A percentile compares a stretch with the other conserved stretches of the same genome.
Conservation (phyloP, 2,329 filamentous ascomycete genomes). For the Neonectria magnoliae region DNA sequence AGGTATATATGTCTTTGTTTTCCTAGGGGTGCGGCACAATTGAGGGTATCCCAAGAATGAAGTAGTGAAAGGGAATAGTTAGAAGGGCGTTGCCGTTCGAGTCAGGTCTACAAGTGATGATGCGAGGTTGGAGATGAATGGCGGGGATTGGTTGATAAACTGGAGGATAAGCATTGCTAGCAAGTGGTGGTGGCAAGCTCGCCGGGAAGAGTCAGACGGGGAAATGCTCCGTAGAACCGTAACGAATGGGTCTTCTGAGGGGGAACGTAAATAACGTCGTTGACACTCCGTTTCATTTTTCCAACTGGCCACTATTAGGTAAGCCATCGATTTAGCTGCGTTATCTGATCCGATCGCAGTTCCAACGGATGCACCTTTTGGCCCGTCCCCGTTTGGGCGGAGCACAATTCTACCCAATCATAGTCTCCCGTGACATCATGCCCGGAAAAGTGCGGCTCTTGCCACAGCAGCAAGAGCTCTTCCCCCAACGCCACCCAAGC, state of each 20-base stretch:
- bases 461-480: background rate
- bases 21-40: background rate
- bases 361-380: conserved; percentile 23
- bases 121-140: conserved; percentile 31
- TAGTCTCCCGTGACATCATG: conserved; percentile 30
- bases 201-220: conserved; percentile 21
- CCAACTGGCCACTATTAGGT: background rate
- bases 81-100: conserved; percentile 27
- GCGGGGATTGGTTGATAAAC: conserved; percentile 24
- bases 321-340: background rate
- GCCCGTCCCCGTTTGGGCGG: background rate
- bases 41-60: background rate
- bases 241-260: background rate
- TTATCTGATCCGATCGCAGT: conserved; percentile 16
- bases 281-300: background rate
- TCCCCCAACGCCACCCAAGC: background rate
- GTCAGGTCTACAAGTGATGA: conserved; percentile 33
- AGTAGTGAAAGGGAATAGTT: background rate
- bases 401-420: conserved; percentile 31
- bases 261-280: background rate
- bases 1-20: conserved; percentile 9
- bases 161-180: background rate
- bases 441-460: conserved; percentile 39
- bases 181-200: background rate
- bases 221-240: background rate